Percentiles rank a stretch among this genome's conserved stretches.
phyloP scores from a whole-genome alignment of 2,329 filamentous ascomycete genomes.

The Emydomyces testavorans region DNA sequence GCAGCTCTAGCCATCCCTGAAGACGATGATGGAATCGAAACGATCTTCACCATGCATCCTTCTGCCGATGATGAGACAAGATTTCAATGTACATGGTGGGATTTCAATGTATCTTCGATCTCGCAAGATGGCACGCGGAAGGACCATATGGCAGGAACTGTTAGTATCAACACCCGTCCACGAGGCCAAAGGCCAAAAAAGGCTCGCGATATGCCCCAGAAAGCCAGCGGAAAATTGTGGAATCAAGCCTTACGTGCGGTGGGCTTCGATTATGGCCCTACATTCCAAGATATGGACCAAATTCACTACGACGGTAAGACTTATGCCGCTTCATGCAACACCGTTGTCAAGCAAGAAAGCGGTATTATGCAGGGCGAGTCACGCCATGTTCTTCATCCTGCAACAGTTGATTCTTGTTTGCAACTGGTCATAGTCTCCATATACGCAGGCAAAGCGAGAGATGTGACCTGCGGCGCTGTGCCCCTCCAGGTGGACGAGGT shows the following conservation, averaged over 20 bases:
- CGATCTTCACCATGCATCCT: conserved; percentile 1
- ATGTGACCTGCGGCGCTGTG: not conserved
- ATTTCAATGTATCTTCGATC: conserved; percentile 5
- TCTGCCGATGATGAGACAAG: not conserved
- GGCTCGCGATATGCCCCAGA: not conserved
- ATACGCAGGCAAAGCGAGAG: not conserved
- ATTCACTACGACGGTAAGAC: not conserved
- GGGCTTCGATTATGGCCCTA: conserved; percentile 10
- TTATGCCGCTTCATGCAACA: not conserved
- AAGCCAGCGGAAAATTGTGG: not conserved
- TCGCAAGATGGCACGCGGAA: not conserved
- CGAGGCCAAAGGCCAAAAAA: not conserved
- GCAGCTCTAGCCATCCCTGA: not conserved
- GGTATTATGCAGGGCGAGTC: not conserved
- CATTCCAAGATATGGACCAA: conserved; percentile 3
- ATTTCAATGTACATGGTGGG: not conserved
- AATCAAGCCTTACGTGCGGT: not conserved
- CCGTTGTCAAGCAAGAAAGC: not conserved
- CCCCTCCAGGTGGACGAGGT: conserved; percentile 7
- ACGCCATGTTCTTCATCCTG: conserved; percentile 1
- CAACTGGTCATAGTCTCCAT: conserved; percentile 9
- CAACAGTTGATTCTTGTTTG: not conserved
- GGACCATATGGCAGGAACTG: not conserved
- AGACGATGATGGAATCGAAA: not conserved
- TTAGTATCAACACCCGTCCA: not conserved